A percentile compares a stretch with the other conserved stretches of the same genome.
Conservation (phyloP, 23 red algal species). For the Cyanidioschyzon merolae region DNA sequence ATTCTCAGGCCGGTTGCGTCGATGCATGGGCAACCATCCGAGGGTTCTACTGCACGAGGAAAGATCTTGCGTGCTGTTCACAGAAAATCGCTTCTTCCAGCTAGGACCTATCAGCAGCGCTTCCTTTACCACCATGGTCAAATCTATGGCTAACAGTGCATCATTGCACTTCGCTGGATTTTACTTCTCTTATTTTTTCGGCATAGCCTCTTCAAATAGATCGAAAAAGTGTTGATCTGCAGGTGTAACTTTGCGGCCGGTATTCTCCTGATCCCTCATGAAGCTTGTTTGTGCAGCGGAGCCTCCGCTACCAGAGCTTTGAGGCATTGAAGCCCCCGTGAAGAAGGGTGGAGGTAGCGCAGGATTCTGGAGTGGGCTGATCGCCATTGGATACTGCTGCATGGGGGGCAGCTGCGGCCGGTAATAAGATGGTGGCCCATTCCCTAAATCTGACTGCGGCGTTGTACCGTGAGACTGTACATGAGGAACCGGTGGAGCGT, state of each 20-base stretch:
- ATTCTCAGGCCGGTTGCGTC: no score
- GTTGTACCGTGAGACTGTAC: not conserved
- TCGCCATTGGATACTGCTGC: not conserved
- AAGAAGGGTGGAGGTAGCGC: not conserved
- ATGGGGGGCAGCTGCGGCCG: not conserved
- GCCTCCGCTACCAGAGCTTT: not conserved
- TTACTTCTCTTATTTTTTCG: constrained; percentile 5
- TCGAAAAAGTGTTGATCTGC: constrained; percentile 18
- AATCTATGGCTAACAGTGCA: no score
- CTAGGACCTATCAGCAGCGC: no score
- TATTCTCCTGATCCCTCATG: not conserved
- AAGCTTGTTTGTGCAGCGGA: not conserved
- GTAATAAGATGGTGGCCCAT: not conserved
- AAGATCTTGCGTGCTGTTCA: no score
- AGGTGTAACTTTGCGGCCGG: not conserved
- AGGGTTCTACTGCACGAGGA: no score
- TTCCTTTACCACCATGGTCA: no score
- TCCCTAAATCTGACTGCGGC: not conserved
- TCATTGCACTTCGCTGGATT: no score
- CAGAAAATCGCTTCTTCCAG: no score
- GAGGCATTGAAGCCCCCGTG: not conserved
- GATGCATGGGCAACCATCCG: no score
- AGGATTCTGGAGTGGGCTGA: not conserved
- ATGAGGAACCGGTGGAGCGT: not conserved
- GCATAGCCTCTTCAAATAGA: constrained; percentile 8